Conservation (phyloP, 345 rosid genomes). For the Salix dunnii region DNA sequence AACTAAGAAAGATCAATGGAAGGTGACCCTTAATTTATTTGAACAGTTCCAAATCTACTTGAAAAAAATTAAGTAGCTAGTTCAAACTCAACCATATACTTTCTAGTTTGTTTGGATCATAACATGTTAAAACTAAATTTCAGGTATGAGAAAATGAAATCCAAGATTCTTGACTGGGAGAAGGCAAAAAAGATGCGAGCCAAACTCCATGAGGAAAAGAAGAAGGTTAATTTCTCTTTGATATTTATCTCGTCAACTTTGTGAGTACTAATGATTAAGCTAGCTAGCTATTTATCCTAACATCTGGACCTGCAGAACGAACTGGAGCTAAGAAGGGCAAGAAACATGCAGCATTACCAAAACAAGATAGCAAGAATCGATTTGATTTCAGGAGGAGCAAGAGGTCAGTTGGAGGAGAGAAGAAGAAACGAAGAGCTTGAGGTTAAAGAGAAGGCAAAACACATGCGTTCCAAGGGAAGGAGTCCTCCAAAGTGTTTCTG, state of each 20-base stretch:
- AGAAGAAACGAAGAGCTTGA: slow-evolving; percentile 46
- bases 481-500: slow-evolving; percentile 47
- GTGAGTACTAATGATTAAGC: background rate
- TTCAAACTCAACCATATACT: background rate
- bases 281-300: background rate
- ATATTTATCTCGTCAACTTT: background rate
- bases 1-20: slow-evolving; percentile 43
- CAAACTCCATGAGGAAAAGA: slow-evolving; percentile 50
- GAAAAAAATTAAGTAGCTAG: background rate
- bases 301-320: slow-evolving; percentile 42
- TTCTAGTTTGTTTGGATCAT: background rate
- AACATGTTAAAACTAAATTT: slow-evolving; percentile 16
- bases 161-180: slow-evolving; percentile 63
- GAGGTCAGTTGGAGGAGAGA: slow-evolving; percentile 57
- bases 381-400: slow-evolving; percentile 49
- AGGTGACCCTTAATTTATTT: slow-evolving; percentile 28
- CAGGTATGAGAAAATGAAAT: slow-evolving; percentile 64
- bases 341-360: slow-evolving; percentile 47
- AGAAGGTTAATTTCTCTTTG: slow-evolving; percentile 38
- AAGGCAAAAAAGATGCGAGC: slow-evolving; percentile 57
- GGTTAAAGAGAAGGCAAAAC: slow-evolving; percentile 48
- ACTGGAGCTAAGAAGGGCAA: slow-evolving; percentile 49
- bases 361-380: slow-evolving; percentile 55
- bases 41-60: background rate
- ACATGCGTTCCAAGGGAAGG: slow-evolving; percentile 40